Evolutionary conservation across 2,329 filamentous ascomycete genomes (phyloP), one percentile per base, ranked within the genome.

Genomic region (Epichloe gansuensis): DNA sequence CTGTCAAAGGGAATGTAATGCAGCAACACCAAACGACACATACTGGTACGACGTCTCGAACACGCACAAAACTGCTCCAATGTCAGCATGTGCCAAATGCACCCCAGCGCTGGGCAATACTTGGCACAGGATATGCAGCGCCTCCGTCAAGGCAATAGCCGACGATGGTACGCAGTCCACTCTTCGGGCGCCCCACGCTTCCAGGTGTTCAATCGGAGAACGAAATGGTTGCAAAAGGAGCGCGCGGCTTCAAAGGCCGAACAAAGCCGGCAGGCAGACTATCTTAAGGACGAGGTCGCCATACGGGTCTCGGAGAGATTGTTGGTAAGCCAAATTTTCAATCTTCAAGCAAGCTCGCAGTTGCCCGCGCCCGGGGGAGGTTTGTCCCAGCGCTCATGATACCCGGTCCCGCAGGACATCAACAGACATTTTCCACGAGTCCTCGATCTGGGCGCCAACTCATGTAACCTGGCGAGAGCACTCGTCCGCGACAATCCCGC

Each of bases 391-490:
- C 25, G 13, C 43, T 47, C 12, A 38, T 3, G 11, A 37, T 7
- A 8, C 28, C 28, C 25, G 9, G 17, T 45, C 21, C 17, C 46
- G 39, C 57, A 91, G 87, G 91, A 97, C 65, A 94, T 98, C 73
- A 95, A 95, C 62, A 86, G 93, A 35, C 76, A 82, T 53, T 96
- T 95, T 62, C 81, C 86, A 45, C 78, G 81, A 58, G 89, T 90
- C 25, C 85, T 98, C 55, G 93, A 98, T 68, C 82, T 96, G 35
- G 93, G 93, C 56, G 91, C 93, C 56, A 95, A 97, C 67, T 88
- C 91, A 56, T 96, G 91, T 77, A 95, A 96, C 69, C 83, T 98
- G 56, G 91, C 91, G 21, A 83, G 85, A 57, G 86, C 88, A 53
- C 78, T 97, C 46, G 85, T 85, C 60, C 74, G 82, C 57, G 76